Evolutionary conservation across 768 basidiomycete species (phyloP), one percentile per base, ranked within the genome.

Genomic region (Cystofilobasidium macerans): DNA sequence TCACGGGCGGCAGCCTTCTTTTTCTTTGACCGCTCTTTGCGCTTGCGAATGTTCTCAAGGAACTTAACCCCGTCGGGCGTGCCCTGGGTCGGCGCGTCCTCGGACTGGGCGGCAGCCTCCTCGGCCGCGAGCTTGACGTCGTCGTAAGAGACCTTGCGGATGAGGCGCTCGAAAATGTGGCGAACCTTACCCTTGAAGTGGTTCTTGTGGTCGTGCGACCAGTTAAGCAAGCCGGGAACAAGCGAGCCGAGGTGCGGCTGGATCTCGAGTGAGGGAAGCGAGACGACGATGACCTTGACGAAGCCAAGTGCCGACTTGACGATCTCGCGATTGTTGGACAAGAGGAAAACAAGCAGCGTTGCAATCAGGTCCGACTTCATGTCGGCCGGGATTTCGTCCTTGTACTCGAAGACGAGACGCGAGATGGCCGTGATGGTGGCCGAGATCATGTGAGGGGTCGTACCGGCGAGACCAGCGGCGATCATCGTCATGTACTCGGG

Each of bases 151-250:
- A 95, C 95, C 69, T 91, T 82, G 69, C 94, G 80, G 70, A 98
- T 82, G 83, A 97, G 85, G 56, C 94, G 84, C 79, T 98, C 94
- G 71, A 98, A 93, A 70, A 98, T 92, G 75, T 98, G 93, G 51
- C 90, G 85, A 28, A 95, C 91, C 79, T 97, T 97, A 58, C 82
- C 80, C 76, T 98, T 98, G 84, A 99, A 98, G 74, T 97, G 95
- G 72, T 98, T 98, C 75, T 94, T 94, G 78, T 98, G 94, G 73
- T 97, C 93, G 73, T 95, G 91, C 7, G 90, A 89, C 91, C 95
- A 94, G 54, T 80, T 81, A 38, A 98, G 79, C 16, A 99, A 81
- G 0, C 86, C 87, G 0, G 90, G 88, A 0, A 98, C 88, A 28
- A 98, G 80, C 28, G 80, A 80, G 30, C 81, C 79, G 12, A 99